Evolutionary conservation across 2,329 filamentous ascomycete genomes (phyloP), one percentile per base, ranked within the genome.

Genomic region (Pestalotiopsis sp.): DNA sequence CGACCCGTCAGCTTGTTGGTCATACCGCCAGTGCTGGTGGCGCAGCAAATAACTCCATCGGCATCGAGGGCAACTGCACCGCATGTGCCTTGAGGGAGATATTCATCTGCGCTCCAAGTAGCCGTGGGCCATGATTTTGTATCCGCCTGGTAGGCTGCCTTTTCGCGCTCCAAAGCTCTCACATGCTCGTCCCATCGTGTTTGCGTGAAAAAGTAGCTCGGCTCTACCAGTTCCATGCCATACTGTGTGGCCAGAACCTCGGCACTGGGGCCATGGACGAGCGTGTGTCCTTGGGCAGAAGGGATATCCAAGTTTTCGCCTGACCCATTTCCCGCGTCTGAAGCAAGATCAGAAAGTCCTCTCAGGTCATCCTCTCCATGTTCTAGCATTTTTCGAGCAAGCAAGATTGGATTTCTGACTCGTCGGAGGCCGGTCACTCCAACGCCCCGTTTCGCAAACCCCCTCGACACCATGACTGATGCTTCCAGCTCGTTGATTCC

Each of bases 1-100:
- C 94, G 85, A 0, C 94, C 94, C 0, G 93, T 92, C 67, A 95
- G 81, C 82, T 97, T 97, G 78, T 97, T 97, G 25, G 94, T 97
- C 79, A 97, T 78, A 0, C 94, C 94, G 4, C 94, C 94, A 0
- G 88, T 91, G 75, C 86, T 90, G 2, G 88, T 91, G 0, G 88
- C 89, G n/a, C 78, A 84, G 73, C 92, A 94, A 3, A 97, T 79
- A 3, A 92, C 88, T 0, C 94, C 94, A 56, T 90, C 87, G n/a
- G 82, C 83, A 78, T 97, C 94, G 7, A 97, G 82, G 27, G 92
- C 93, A 0, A 97, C 93, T 7, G 92, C 93, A 1, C 94, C 94
- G 38, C 92, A 92, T 0, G 94, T 97, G 0, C 94, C 94, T 79
- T 97, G 93, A 0, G 93, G 92, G 17, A 97, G 83, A 75, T 92